phyloP scores from a whole-genome alignment of 768 basidiomycete genomes.

The Coprinopsis cinerea region DNA sequence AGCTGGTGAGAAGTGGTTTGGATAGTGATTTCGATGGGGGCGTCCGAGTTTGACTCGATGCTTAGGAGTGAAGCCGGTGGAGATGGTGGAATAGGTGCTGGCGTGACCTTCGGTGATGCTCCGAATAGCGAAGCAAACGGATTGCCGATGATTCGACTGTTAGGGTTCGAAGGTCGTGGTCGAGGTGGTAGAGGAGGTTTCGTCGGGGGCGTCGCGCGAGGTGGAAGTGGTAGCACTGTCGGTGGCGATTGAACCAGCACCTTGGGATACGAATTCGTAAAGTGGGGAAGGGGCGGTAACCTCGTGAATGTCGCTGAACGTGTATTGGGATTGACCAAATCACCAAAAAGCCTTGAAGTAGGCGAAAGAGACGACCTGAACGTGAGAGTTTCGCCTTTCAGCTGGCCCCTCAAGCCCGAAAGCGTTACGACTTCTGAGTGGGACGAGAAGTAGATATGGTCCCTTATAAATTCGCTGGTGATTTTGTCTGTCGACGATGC shows the following conservation, averaged over 20 bases:
- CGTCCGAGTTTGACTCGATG: conserved; percentile 24
- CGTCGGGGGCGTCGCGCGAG: conserved; percentile 30
- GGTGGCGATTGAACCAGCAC: conserved; percentile 38
- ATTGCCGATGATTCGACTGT: conserved; percentile 50
- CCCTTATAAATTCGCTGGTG: conserved; percentile 71
- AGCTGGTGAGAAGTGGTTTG: conserved; percentile 53
- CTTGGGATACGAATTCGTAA: conserved; percentile 40
- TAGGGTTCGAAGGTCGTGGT: conserved; percentile 22
- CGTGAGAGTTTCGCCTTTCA: conserved; percentile 50
- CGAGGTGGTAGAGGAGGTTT: conserved; percentile 40
- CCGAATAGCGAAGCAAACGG: conserved; percentile 82
- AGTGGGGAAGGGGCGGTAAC: conserved; percentile 50
- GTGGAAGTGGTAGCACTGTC: conserved; percentile 43
- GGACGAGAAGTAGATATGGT: conserved; percentile 74
- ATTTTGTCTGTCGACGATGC: conserved; percentile 46
- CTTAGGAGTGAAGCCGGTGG: conserved; percentile 28
- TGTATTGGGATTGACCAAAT: conserved; percentile 28
- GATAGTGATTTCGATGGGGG: conserved; percentile 50
- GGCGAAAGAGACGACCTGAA: conserved; percentile 40
- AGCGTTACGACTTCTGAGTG: conserved; percentile 61
- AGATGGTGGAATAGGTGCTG: conserved; percentile 17
- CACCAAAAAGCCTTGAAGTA: conserved; percentile 34
- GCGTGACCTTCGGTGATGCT: conserved; percentile 21
- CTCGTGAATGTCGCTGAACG: conserved; percentile 28
- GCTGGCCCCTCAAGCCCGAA: conserved; percentile 74